A percentile compares a stretch with the other conserved stretches of the same genome.
Evolutionary conservation across 441 rosid species (phyloP).

Genomic region (Hura crepitans): DNA sequence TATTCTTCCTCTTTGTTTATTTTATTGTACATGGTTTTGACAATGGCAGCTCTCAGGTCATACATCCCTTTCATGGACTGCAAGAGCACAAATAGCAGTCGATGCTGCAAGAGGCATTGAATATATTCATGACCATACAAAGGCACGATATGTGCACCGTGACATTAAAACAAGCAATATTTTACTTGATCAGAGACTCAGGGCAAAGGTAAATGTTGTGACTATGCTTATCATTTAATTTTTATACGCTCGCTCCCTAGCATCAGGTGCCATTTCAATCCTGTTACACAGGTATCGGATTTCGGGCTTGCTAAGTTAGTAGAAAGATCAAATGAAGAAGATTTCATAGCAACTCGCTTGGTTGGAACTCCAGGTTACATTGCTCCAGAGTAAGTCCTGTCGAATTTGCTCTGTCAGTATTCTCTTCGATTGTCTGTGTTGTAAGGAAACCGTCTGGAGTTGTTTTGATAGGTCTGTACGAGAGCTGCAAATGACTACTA

Average conservation of each 20-base stretch:
- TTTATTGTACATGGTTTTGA: conserved; percentile 16
- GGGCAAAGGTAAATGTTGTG: conserved; percentile 37
- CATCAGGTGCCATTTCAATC: not conserved
- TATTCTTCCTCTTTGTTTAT: not conserved
- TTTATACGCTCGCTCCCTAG: not conserved
- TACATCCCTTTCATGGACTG: conserved; percentile 36
- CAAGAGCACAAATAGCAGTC: conserved; percentile 34
- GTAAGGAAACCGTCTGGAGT: not conserved
- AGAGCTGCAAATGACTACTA: conserved; percentile 33
- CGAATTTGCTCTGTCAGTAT: too few species aligned
- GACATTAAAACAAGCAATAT: conserved; percentile 43
- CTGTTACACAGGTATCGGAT: conserved; percentile 30
- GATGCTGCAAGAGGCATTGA: conserved; percentile 43
- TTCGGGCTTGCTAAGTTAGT: conserved; percentile 41
- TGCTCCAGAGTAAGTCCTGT: conserved; percentile 36
- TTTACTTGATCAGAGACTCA: conserved; percentile 35
- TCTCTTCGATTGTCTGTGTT: too few species aligned
- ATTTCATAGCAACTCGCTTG: conserved; percentile 21
- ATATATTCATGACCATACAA: conserved; percentile 44
- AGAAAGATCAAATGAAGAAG: conserved; percentile 33
- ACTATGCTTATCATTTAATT: not conserved
- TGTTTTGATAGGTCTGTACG: conserved; percentile 26
- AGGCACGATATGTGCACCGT: conserved; percentile 32
- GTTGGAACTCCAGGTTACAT: conserved; percentile 41
- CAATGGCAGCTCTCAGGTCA: conserved; percentile 26